phyloP scores from a whole-genome alignment of 257 asterid species.

The Penstemon barbatus region DNA sequence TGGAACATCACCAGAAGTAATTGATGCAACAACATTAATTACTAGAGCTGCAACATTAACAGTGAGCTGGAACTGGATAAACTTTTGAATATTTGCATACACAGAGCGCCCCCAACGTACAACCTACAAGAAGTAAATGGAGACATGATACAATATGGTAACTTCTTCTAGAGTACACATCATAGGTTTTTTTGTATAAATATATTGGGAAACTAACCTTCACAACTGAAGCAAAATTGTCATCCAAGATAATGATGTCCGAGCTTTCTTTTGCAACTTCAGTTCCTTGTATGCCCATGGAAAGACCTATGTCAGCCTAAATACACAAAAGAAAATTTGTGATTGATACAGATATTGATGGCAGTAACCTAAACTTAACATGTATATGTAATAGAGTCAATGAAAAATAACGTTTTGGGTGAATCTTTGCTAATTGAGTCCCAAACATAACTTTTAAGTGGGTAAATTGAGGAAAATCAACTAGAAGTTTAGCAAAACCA shows the following conservation, averaged over 20 bases:
- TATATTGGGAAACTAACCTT: conserved; percentile 49
- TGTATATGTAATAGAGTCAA: not conserved
- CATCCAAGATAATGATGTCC: conserved; percentile 90
- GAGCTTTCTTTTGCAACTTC: conserved; percentile 99
- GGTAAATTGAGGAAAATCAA: not conserved
- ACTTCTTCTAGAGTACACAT: not conserved
- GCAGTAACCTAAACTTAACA: not conserved
- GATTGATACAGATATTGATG: conserved; percentile 18
- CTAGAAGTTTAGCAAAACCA: not conserved
- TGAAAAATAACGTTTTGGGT: conserved; percentile 3
- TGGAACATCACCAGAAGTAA: conserved; percentile 90
- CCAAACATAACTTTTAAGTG: not conserved
- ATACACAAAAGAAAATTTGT: conserved; percentile 12
- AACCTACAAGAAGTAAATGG: conserved; percentile 53
- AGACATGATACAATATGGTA: not conserved
- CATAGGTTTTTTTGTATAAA: conserved; percentile 5
- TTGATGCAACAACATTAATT: conserved; percentile 83
- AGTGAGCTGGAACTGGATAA: conserved; percentile 98
- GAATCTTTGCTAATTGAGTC: not conserved
- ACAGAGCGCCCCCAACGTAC: conserved; percentile 99
- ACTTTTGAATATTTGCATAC: conserved; percentile 92
- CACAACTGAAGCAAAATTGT: conserved; percentile 90
- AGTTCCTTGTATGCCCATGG: conserved; percentile 98
- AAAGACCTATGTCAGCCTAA: conserved; percentile 95
- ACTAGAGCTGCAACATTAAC: conserved; percentile 91